phyloP scores from a whole-genome alignment of 768 basidiomycete species.

The Hygrocybe punicea region DNA sequence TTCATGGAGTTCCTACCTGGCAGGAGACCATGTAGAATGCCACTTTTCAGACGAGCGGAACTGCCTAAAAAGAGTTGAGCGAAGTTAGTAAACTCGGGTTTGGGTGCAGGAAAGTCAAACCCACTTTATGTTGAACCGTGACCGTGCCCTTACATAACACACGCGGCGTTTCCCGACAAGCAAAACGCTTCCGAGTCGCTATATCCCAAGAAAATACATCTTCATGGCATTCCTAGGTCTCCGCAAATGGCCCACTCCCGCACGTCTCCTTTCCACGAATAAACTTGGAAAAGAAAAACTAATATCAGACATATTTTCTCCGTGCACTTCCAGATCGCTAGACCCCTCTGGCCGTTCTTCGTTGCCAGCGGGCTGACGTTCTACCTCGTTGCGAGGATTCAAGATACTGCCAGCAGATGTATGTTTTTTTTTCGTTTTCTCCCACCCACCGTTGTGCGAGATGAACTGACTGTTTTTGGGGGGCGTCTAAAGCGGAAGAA shows the following conservation, averaged over 20 bases:
- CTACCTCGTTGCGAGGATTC: constrained; percentile 63
- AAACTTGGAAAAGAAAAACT: not conserved
- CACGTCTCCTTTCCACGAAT: constrained; percentile 32
- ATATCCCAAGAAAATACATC: too few relatives aligned
- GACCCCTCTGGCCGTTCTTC: constrained; percentile 81
- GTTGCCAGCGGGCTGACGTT: constrained; percentile 60
- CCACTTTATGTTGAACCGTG: too few relatives aligned
- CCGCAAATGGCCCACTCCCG: constrained; percentile 79
- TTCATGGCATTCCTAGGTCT: constrained; percentile 72
- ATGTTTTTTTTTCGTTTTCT: constrained; percentile 32
- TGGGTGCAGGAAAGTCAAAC: too few relatives aligned
- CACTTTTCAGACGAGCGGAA: too few relatives aligned
- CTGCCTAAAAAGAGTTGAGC: too few relatives aligned
- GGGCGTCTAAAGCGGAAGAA: constrained; percentile 66
- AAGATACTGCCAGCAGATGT: constrained; percentile 71
- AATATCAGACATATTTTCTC: constrained; percentile 10
- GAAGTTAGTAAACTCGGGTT: too few relatives aligned
- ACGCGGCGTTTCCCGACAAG: too few relatives aligned
- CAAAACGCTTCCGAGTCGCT: too few relatives aligned
- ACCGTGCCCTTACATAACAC: too few relatives aligned
- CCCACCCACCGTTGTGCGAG: not conserved
- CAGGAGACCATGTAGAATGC: too few relatives aligned
- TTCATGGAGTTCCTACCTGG: too few relatives aligned
- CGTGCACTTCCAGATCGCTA: constrained; percentile 48
- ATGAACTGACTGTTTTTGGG: not conserved